Evolutionary conservation across 495 filamentous ascomycete genomes (phyloP).

Genomic region (Penicillium paradoxum): DNA sequence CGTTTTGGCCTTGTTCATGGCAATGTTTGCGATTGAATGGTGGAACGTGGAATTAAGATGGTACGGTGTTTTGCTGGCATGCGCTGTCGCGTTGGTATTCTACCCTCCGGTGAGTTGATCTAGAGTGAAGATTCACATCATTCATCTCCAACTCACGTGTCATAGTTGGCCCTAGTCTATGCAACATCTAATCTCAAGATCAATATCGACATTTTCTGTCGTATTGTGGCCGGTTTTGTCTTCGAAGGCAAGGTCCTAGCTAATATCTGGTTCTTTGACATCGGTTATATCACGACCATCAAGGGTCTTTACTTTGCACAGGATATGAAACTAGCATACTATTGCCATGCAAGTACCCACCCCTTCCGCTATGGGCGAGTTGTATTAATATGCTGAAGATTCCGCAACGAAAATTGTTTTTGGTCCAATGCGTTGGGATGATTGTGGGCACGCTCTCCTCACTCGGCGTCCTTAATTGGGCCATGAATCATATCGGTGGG

Average conservation of each 20-base stretch:
- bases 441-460: constrained; percentile 68
- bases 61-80: constrained; percentile 64
- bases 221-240: constrained; percentile 70
- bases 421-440: constrained; percentile 60
- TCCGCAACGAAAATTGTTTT: constrained; percentile 66
- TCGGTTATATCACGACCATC: constrained; percentile 74
- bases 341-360: constrained; percentile 56
- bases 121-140: constrained; percentile 45
- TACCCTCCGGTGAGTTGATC: constrained; percentile 19
- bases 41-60: constrained; percentile 64
- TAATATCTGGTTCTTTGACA: constrained; percentile 69
- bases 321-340: constrained; percentile 81
- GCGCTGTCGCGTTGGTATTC: constrained; percentile 62
- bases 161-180: constrained; percentile 78
- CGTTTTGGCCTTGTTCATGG: constrained; percentile 62
- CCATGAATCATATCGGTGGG: constrained; percentile 65
- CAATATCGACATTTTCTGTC: constrained; percentile 71
- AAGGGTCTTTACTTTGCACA: constrained; percentile 84
- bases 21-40: constrained; percentile 78
- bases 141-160: constrained; percentile 53
- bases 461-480: constrained; percentile 74
- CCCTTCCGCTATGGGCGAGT: background rate
- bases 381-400: constrained; percentile 36
- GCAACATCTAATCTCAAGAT: constrained; percentile 81
- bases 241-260: constrained; percentile 84